Percentiles rank a stretch among this genome's conserved stretches.
phyloP scores from a whole-genome alignment of 257 asterid species.

The Galeopsis tetrahit region DNA sequence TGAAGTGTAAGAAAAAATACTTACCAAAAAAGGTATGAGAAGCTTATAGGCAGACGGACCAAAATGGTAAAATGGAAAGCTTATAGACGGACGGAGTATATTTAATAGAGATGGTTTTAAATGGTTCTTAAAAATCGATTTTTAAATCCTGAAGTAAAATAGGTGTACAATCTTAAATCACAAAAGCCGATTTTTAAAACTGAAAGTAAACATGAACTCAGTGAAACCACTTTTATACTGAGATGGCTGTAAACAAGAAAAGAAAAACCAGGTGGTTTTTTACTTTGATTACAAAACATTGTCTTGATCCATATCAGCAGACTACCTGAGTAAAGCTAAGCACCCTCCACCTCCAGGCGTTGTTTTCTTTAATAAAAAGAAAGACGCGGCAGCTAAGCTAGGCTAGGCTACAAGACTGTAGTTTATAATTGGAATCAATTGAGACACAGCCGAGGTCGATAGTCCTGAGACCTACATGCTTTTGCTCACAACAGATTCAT shows the following conservation, averaged over 20 bases:
- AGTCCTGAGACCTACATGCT: slow-evolving; percentile 33
- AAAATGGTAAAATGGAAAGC: too few relatives aligned
- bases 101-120: too few relatives aligned
- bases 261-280: slow-evolving; percentile 15
- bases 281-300: slow-evolving; percentile 19
- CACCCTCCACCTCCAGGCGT: neutral
- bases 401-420: neutral
- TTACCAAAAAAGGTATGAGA: too few relatives aligned
- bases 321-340: slow-evolving; percentile 14
- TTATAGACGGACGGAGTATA: too few relatives aligned
- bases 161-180: too few relatives aligned
- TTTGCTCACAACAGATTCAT: slow-evolving; percentile 19
- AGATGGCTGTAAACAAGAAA: neutral
- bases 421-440: neutral
- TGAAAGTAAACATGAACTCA: too few relatives aligned
- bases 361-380: neutral
- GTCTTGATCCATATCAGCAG: slow-evolving; percentile 29
- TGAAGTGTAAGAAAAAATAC: too few relatives aligned
- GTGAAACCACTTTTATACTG: too few relatives aligned
- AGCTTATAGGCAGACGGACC: too few relatives aligned
- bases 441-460: slow-evolving; percentile 21
- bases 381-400: neutral
- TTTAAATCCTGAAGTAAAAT: too few relatives aligned
- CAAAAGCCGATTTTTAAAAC: too few relatives aligned
- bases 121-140: too few relatives aligned